phyloP scores from a whole-genome alignment of 208 protist genomes.

The Phytomonas serpens region DNA sequence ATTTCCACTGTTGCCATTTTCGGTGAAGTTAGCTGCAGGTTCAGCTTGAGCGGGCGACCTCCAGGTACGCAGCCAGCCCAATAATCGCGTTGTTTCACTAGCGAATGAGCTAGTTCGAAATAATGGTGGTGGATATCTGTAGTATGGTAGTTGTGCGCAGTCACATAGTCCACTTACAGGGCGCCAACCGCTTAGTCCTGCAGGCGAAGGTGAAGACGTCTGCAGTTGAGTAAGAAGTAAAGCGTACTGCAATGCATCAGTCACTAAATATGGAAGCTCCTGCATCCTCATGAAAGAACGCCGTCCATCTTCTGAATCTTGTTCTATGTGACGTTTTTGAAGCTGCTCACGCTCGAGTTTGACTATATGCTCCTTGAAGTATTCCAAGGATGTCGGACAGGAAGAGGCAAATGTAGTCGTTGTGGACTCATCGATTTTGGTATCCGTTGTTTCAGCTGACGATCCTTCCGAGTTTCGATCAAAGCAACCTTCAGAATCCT shows the following conservation, averaged over 20 bases:
- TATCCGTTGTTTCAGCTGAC: neutral
- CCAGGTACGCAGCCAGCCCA: conserved; percentile 78
- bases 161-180: neutral
- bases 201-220: neutral
- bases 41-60: neutral
- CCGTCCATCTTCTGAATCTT: neutral
- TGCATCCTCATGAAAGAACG: conserved; percentile 5
- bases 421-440: neutral
- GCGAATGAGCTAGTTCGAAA: conserved; percentile 60
- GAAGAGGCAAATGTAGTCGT: neutral
- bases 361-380: neutral
- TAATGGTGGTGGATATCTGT: conserved; percentile 66
- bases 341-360: neutral
- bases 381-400: neutral
- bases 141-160: conserved; percentile 30
- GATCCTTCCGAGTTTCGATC: neutral
- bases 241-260: conserved; percentile 33
- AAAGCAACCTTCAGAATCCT: neutral
- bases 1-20: neutral
- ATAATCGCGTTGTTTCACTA: conserved; percentile 45
- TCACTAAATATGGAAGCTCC: conserved; percentile 20
- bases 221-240: conserved; percentile 12
- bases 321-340: neutral
- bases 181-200: neutral
- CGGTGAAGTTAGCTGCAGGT: neutral